phyloP scores from a whole-genome alignment of 2,329 filamentous ascomycete genomes.

The Monosporascus sp. region DNA sequence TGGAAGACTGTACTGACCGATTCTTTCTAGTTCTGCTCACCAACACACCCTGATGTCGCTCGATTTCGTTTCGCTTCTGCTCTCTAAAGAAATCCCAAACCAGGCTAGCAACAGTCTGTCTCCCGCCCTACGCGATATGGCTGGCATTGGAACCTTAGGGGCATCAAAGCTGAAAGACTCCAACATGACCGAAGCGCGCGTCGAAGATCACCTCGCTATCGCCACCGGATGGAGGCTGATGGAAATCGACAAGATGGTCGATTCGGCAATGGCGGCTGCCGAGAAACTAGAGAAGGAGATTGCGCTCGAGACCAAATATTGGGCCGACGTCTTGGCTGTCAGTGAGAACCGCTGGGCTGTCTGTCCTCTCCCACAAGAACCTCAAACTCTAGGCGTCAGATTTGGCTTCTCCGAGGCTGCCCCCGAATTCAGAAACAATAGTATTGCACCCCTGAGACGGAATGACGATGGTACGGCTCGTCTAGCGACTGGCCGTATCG shows the following conservation, averaged over 20 bases:
- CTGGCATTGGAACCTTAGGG: constrained; percentile 71
- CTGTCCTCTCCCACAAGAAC: constrained; percentile 68
- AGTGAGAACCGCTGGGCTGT: constrained; percentile 83
- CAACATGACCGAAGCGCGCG: constrained; percentile 49
- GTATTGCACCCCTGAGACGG: constrained; percentile 75
- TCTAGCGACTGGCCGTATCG: constrained; percentile 59
- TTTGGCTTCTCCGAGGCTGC: constrained; percentile 81
- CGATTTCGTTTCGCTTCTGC: constrained; percentile 76
- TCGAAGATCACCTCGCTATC: constrained; percentile 51
- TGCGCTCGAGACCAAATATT: constrained; percentile 76
- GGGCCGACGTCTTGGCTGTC: constrained; percentile 78
- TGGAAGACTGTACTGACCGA: constrained; percentile 2
- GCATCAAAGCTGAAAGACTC: constrained; percentile 60
- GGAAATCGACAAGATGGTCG: constrained; percentile 68
- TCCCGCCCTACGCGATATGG: constrained; percentile 60
- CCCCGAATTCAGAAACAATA: constrained; percentile 58
- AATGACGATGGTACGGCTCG: constrained; percentile 68
- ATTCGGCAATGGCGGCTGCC: constrained; percentile 67
- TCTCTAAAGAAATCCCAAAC: constrained; percentile 74
- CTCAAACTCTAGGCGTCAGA: constrained; percentile 72
- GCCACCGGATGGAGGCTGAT: constrained; percentile 72
- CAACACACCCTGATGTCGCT: constrained; percentile 65
- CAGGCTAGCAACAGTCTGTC: constrained; percentile 68
- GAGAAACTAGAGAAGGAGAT: constrained; percentile 72
- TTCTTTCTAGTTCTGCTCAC: constrained; percentile 38